Evolutionary conservation across 352 stramenopile species (phyloP), one percentile per base, ranked within the genome.

Genomic region (Pythium periplocum): DNA sequence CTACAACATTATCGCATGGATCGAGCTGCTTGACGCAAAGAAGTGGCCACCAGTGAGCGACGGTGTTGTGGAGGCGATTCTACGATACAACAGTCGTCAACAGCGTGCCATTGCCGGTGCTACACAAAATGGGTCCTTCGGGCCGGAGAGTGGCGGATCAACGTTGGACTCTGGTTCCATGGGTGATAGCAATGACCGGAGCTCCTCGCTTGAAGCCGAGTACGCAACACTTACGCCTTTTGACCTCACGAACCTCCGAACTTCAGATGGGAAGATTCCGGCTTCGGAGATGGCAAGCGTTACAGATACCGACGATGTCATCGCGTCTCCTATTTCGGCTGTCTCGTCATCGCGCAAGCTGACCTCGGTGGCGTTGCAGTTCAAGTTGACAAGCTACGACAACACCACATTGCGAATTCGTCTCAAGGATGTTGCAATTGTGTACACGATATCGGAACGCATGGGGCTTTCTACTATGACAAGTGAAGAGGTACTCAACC

Each of bases 351-450:
- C 54, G 7, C 78, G 86, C 44, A 75, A 90, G 51, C 53, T 92
- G 33, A 83, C 78, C 1, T 86, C 81, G 3, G 69, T 95, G 30
- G 84, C 81, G 12, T 55, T 95, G 10, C 82, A 93, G 46, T 95
- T 95, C 64, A 91, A 92, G 53, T 59, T 95, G n/a, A 95, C 79
- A 7, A 90, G 66, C 45, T 94, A 87, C 54, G 83, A 94, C 57
- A 88, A 85, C 49, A 90, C 74, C 17, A 75, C 71, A 2, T 59
- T 95, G 32, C 77, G 79, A 7, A 93, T 95, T 61, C 82, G 84
- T 4, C 56, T 95, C 11, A 90, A 91, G 49, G 84, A 95, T 45
- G 82, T 95, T 0, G 84, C 84, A 0, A 90, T 91, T 43, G 80
- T 95, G 12, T 95, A 91, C 62, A 95, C 82, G 4, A 90, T 95